phyloP scores from a whole-genome alignment of 306 rosid species.

The Dryas alaskensis region DNA sequence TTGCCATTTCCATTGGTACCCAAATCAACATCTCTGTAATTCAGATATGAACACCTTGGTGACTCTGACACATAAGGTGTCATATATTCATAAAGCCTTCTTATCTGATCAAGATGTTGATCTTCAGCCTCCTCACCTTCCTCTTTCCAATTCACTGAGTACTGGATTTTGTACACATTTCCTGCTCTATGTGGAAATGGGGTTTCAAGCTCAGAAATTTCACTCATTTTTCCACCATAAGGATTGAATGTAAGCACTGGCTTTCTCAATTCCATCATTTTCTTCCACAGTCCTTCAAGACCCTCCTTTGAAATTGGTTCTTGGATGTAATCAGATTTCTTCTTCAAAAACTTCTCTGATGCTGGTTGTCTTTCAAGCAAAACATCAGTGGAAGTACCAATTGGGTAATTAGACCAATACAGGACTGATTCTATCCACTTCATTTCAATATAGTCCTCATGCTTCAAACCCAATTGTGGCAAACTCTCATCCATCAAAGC shows the following conservation, averaged over 20 bases:
- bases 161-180: conserved; percentile 61
- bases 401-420: conserved; percentile 56
- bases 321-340: conserved; percentile 68
- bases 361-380: conserved; percentile 50
- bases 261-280: conserved; percentile 55
- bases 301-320: conserved; percentile 42
- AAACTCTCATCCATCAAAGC: conserved; percentile 39
- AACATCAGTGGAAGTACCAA: conserved; percentile 42
- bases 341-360: conserved; percentile 54
- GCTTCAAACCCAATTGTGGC: conserved; percentile 51
- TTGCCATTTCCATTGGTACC: conserved; percentile 54
- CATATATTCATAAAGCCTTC: conserved; percentile 57
- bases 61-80: conserved; percentile 58
- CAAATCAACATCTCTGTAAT: conserved; percentile 70
- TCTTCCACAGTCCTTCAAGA: conserved; percentile 61
- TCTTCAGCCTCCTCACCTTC: conserved; percentile 37
- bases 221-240: conserved; percentile 68
- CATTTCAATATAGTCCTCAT: conserved; percentile 53
- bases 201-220: conserved; percentile 53
- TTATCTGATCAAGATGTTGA: conserved; percentile 34
- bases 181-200: conserved; percentile 78
- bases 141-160: conserved; percentile 63
- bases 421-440: conserved; percentile 58
- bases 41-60: conserved; percentile 66
- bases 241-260: conserved; percentile 51